A percentile compares a stretch with the other conserved stretches of the same genome.
Evolutionary conservation across 169 alveolate genomes (phyloP).

Genomic region (Ophryocystis elektroscirrha): DNA sequence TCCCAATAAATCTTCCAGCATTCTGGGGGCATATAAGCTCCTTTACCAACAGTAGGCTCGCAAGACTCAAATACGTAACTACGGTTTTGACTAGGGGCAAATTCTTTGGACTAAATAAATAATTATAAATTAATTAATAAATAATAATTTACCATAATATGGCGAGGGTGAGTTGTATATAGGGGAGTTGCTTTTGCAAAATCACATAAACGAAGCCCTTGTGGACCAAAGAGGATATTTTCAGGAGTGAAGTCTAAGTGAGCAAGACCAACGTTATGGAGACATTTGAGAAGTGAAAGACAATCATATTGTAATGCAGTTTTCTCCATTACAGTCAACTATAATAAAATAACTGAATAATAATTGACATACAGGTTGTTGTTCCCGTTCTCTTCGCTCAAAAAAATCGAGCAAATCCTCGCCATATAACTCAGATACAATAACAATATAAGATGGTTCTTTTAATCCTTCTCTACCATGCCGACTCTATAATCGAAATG

Average conservation of each 20-base stretch:
- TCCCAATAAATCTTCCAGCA: constrained; percentile 38
- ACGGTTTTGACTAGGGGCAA: constrained; percentile 18
- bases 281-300: constrained; percentile 18
- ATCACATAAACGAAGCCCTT: constrained; percentile 38
- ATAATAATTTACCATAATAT: no score
- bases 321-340: constrained; percentile 26
- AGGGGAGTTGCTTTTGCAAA: constrained; percentile 43
- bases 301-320: constrained; percentile 28
- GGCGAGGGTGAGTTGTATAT: constrained; percentile 2
- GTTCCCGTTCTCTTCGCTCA: constrained; percentile 21
- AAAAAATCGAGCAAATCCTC: constrained; percentile 32
- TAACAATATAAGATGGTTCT: constrained; percentile 24
- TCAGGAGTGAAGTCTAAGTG: constrained; percentile 48
- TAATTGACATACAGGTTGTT: constrained; percentile 7
- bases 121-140: constrained; percentile 21
- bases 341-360: constrained; percentile 8
- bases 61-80: constrained; percentile 41
- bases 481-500: no score
- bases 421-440: constrained; percentile 30
- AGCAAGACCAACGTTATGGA: constrained; percentile 41
- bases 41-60: constrained; percentile 49
- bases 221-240: constrained; percentile 34
- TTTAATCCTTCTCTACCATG: no score
- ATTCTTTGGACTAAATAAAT: constrained; percentile 28
- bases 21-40: constrained; percentile 53